Conservation (phyloP, 345 rosid genomes). For the Eucalyptus leucophloia region DNA sequence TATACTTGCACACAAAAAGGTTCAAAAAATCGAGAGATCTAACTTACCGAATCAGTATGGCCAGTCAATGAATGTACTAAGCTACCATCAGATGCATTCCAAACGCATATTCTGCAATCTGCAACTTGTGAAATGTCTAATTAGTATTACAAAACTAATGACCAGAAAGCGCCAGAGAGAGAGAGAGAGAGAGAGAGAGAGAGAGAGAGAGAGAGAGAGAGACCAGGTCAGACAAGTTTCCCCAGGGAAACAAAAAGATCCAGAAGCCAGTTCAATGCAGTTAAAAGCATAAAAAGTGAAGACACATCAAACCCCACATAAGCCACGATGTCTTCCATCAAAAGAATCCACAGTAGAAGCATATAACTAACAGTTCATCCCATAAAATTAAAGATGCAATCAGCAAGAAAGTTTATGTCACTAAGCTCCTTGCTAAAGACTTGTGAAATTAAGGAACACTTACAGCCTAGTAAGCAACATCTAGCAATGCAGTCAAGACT, state of each 20-base stretch:
- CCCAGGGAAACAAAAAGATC: neutral
- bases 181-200: neutral
- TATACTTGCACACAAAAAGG: neutral
- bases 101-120: slow-evolving; percentile 99
- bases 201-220: neutral
- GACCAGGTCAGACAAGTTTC: neutral
- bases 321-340: neutral
- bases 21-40: neutral
- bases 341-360: neutral
- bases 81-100: slow-evolving; percentile 99
- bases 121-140: neutral
- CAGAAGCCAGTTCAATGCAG: neutral
- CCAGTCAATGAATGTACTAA: slow-evolving; percentile 96
- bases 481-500: neutral
- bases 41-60: slow-evolving; percentile 88
- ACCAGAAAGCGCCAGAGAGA: neutral
- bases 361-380: neutral
- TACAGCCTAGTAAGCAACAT: neutral
- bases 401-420: neutral
- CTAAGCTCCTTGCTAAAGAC: neutral
- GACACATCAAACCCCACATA: neutral
- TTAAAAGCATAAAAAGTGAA: neutral
- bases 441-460: neutral
- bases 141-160: neutral
- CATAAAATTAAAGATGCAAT: neutral